Base-by-base conservation (phyloP, 192 early-diverging fungal species). In the Backusella luteola region DNA sequence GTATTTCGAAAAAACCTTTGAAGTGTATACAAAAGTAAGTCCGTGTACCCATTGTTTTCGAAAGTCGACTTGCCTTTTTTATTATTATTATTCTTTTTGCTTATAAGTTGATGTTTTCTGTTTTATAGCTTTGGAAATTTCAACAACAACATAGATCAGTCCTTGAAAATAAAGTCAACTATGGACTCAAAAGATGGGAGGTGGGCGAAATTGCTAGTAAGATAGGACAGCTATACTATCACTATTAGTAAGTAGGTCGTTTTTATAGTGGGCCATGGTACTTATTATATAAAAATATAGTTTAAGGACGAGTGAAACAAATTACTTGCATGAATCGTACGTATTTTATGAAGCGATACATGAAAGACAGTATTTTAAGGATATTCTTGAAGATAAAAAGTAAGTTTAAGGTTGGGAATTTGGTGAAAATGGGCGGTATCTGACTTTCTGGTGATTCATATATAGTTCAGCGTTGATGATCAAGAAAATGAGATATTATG, bases 191-290 rank as follows among this genome's bases (percentile, higher is more conserved):
- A 80, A 90, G 98, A 14, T 96, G 94, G 91, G 96, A 99, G 78
- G 96, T 99, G 70, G 98, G 98, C 32, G 98, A 99, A 78, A 96
- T 98, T 71, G 97, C 97, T 4, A 96, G 94, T 36, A 99, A 99
- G 80, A 97, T 99, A 77, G 98, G 96, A 0, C 98, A 97, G 85
- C 87, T 92, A 67, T 96, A 89, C 77, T 94, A 93, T 74, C 90
- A 92, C 66, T 92, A 92, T 79, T 94, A 92, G 86, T 91, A 87
- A 70, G 85, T 79, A 34, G 7, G 9, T 15, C 4, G n/a, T 15
- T 23, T 69, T 21, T 17, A 34, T 69, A 23, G 29, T 77, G 67
- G 1, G 1, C 9, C 38, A 39, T 12, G 75, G 87, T 81, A 87
- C 77, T 42, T 39, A n/a, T 42, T 14, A 26, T 46, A 21, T 38